phyloP scores from a whole-genome alignment of 495 filamentous ascomycete genomes.

The Amorphotheca resinae region DNA sequence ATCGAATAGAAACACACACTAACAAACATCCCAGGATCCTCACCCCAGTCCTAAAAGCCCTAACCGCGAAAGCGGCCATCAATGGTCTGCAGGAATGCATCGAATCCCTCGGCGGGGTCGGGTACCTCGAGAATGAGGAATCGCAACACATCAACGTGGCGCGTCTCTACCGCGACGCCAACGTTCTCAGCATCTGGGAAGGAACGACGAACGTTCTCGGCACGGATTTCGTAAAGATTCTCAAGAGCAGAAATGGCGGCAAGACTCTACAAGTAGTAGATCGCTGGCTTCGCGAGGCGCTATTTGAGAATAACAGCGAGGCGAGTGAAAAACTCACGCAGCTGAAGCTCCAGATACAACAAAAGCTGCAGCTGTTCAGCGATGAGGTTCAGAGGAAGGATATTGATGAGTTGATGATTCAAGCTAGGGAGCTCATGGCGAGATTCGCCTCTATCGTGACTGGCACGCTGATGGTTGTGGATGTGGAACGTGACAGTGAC shows the following conservation, averaged over 20 bases:
- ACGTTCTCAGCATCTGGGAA: constrained; percentile 61
- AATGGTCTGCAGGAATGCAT: constrained; percentile 49
- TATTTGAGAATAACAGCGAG: neutral
- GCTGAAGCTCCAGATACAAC: neutral
- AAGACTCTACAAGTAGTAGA: constrained; percentile 30
- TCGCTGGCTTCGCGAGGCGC: constrained; percentile 8
- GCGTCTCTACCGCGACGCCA: constrained; percentile 50
- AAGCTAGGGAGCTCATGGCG: neutral
- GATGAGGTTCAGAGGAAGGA: neutral
- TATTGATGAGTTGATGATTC: neutral
- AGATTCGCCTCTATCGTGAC: neutral
- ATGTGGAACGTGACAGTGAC: constrained; percentile 6
- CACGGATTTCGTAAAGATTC: constrained; percentile 45
- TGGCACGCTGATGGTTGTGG: neutral
- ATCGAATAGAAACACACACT: too few species aligned
- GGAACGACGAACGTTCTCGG: constrained; percentile 62
- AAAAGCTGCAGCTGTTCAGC: neutral
- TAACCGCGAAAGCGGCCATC: constrained; percentile 38
- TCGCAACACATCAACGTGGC: constrained; percentile 47
- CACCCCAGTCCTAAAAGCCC: constrained; percentile 54
- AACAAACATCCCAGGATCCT: constrained; percentile 27
- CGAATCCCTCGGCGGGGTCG: constrained; percentile 63
- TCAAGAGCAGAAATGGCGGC: constrained; percentile 30
- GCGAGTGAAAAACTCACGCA: neutral
- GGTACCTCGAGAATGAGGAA: constrained; percentile 56